Evolutionary conservation across 208 protist genomes (phyloP).

Genomic region (Phytomonas francai): DNA sequence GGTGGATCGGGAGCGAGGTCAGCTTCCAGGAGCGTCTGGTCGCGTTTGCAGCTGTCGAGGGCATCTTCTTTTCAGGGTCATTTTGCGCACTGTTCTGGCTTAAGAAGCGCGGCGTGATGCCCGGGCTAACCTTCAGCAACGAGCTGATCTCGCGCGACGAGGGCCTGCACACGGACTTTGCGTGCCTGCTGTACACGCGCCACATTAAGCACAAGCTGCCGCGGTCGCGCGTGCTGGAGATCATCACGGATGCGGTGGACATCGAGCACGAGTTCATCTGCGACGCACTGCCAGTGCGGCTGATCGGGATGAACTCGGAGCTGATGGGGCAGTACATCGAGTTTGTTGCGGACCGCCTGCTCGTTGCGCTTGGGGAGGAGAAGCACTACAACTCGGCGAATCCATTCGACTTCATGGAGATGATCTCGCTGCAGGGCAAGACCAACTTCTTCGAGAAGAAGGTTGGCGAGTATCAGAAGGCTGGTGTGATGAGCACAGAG

Average conservation of each 20-base stretch:
- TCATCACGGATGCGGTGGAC: slow-evolving; percentile 93
- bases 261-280: slow-evolving; percentile 97
- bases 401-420: slow-evolving; percentile 99
- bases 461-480: slow-evolving; percentile 98
- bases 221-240: slow-evolving; percentile 62
- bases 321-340: slow-evolving; percentile 99
- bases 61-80: slow-evolving; percentile 99
- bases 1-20: slow-evolving; percentile 63
- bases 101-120: slow-evolving; percentile 99
- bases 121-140: slow-evolving; percentile 98
- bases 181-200: slow-evolving; percentile 94
- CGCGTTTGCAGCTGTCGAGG: slow-evolving; percentile 98
- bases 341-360: slow-evolving; percentile 98
- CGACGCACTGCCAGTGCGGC: slow-evolving; percentile 95
- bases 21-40: slow-evolving; percentile 96
- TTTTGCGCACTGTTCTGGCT: slow-evolving; percentile 99
- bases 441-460: slow-evolving; percentile 99
- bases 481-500: slow-evolving; percentile 91
- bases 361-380: slow-evolving; percentile 90
- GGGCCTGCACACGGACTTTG: slow-evolving; percentile 98
- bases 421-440: slow-evolving; percentile 98
- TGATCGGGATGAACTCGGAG: slow-evolving; percentile 98
- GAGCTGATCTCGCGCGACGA: slow-evolving; percentile 99
- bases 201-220: slow-evolving; percentile 92
- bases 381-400: slow-evolving; percentile 96